These are phyloP conservation scores for Pythium sukuiense DNA, from an alignment of 352 stramenopile genomes.

Conservation along the genomic window DNA sequence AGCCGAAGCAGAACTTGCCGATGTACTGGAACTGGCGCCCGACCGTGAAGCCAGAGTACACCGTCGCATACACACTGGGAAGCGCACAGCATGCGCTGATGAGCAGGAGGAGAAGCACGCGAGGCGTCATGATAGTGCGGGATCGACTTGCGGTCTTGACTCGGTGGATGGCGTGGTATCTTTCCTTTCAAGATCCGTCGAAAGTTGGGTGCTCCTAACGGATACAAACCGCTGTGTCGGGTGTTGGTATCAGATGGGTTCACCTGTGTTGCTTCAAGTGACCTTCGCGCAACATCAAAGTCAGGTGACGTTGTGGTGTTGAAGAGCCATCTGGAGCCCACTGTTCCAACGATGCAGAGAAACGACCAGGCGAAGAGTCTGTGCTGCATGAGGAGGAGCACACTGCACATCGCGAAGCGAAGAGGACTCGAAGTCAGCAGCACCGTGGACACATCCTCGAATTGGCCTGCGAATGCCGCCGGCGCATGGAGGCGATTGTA, in stretches of 20 bases:
- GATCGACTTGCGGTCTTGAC: not conserved
- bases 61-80: slow-evolving; percentile 26
- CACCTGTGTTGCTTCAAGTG: not conserved
- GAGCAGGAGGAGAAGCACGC: slow-evolving; percentile 12
- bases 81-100: not conserved
- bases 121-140: not conserved
- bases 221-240: not conserved
- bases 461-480: not conserved
- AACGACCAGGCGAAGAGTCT: not conserved
- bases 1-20: slow-evolving; percentile 85
- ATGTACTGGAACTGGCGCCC: slow-evolving; percentile 75
- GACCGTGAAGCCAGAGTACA: slow-evolving; percentile 63
- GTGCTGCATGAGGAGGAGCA: not conserved
- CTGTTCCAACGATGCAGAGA: not conserved
- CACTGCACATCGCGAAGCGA: not conserved
- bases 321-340: not conserved
- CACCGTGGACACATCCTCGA: not conserved
- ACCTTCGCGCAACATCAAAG: not conserved
- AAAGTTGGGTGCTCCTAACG: slow-evolving; percentile 11
- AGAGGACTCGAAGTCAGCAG: not conserved
- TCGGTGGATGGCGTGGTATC: not conserved
- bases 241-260: not conserved
- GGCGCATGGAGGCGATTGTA: not conserved
- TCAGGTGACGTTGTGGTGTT: slow-evolving; percentile 1
- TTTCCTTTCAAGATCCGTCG: slow-evolving; percentile 29